A percentile compares a stretch with the other conserved stretches of the same genome.
phyloP scores from a whole-genome alignment of 2,329 filamentous ascomycete genomes.

The Cryphonectria japonica region DNA sequence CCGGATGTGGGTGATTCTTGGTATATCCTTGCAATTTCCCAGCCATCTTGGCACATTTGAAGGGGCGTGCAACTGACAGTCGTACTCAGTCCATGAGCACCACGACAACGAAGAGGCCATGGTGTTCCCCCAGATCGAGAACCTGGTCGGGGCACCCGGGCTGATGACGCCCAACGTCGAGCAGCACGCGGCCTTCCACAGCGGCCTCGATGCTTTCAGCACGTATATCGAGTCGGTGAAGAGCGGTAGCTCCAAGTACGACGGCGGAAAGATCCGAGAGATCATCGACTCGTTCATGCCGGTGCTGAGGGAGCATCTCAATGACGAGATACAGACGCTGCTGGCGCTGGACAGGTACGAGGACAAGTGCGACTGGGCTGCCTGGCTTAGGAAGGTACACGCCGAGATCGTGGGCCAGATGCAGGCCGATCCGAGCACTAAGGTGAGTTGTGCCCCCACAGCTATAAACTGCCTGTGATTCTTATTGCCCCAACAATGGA shows the following conservation, averaged over 20 bases:
- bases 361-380: conserved; percentile 41
- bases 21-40: not conserved
- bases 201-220: conserved; percentile 39
- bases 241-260: conserved; percentile 36
- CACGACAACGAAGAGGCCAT: conserved; percentile 40
- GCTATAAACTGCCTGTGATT: no score
- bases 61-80: not conserved
- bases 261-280: conserved; percentile 37
- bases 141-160: conserved; percentile 34
- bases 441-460: conserved; percentile 27
- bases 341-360: conserved; percentile 40
- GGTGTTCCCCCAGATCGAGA: conserved; percentile 41
- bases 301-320: conserved; percentile 41
- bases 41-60: not conserved
- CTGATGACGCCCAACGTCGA: conserved; percentile 40
- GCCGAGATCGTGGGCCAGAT: conserved; percentile 29
- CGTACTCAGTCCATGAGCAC: conserved; percentile 35
- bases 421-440: conserved; percentile 30
- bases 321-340: conserved; percentile 45
- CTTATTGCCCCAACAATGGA: no score
- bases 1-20: conserved; percentile 30
- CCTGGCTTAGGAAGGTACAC: conserved; percentile 35
- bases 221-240: conserved; percentile 39
- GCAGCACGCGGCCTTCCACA: conserved; percentile 41
- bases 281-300: conserved; percentile 44